These are phyloP conservation scores for Diatrype stigma DNA, from an alignment of 2,329 filamentous ascomycete genomes.

Conservation along the genomic window DNA sequence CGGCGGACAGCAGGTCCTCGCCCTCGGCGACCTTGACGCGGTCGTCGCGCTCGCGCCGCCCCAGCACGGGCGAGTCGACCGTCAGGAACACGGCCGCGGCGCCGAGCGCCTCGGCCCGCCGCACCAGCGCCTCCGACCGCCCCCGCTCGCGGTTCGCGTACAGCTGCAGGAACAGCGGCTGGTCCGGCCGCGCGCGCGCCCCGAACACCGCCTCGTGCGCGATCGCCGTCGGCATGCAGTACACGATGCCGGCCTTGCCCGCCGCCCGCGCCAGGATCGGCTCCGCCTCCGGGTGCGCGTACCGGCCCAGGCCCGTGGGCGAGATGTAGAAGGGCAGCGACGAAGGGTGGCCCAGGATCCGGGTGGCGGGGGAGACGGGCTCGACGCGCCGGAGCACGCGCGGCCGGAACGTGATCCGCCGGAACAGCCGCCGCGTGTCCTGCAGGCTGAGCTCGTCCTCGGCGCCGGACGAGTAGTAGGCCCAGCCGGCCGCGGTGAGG, in stretches of 20 bases:
- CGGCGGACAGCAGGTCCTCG: slow-evolving; percentile 1
- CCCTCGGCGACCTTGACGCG: not conserved
- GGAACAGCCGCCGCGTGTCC: slow-evolving; percentile 44
- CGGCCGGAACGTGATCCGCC: slow-evolving; percentile 49
- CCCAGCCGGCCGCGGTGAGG: slow-evolving; percentile 46
- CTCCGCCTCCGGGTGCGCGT: slow-evolving; percentile 50
- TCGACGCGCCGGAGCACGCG: slow-evolving; percentile 45
- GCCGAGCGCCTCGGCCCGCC: slow-evolving; percentile 35
- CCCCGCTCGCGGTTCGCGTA: slow-evolving; percentile 49
- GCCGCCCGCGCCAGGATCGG: slow-evolving; percentile 46
- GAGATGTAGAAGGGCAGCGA: slow-evolving; percentile 45
- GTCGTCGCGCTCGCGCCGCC: slow-evolving; percentile 26
- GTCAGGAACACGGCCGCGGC: slow-evolving; percentile 51
- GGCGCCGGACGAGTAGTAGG: slow-evolving; percentile 51
- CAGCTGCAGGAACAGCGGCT: slow-evolving; percentile 50
- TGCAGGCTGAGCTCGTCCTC: slow-evolving; percentile 48
- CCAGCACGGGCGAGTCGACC: slow-evolving; percentile 51
- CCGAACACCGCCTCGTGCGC: slow-evolving; percentile 6
- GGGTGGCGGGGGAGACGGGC: slow-evolving; percentile 33
- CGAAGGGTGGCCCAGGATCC: slow-evolving; percentile 37
- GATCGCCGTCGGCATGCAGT: slow-evolving; percentile 38
- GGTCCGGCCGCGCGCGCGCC: slow-evolving; percentile 1
- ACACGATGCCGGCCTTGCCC: slow-evolving; percentile 42
- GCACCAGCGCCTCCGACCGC: slow-evolving; percentile 44
- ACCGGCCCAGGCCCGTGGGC: slow-evolving; percentile 45